Percentiles rank a stretch among this genome's conserved stretches.
Conservation (phyloP, 164 flowering plant genomes). For the Hamamelis virginiana region DNA sequence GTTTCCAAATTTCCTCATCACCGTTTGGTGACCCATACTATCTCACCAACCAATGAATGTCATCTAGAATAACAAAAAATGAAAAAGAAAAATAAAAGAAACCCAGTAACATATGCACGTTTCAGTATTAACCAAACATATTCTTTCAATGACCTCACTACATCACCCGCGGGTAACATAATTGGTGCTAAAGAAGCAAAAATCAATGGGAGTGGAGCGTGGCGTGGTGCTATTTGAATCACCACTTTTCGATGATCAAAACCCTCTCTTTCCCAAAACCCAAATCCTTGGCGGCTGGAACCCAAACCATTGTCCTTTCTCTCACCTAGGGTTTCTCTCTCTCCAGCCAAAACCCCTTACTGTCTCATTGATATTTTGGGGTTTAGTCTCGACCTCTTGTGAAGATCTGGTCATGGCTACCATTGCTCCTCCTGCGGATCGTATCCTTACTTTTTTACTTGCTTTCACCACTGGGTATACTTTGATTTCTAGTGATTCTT, state of each 20-base stretch:
- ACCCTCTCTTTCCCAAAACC: slow-evolving; percentile 22
- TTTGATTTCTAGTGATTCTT: neutral
- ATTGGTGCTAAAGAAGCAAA: neutral
- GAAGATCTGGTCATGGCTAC: slow-evolving; percentile 28
- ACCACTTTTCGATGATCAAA: slow-evolving; percentile 19
- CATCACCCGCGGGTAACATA: slow-evolving; percentile 16
- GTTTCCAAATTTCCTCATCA: no score
- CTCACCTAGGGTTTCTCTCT: slow-evolving; percentile 1
- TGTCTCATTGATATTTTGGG: neutral
- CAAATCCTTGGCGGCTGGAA: slow-evolving; percentile 31
- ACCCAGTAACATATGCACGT: neutral
- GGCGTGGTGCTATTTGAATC: slow-evolving; percentile 41
- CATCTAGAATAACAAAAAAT: no score
- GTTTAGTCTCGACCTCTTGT: neutral
- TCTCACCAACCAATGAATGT: no score
- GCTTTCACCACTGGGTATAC: neutral
- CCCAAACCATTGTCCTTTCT: slow-evolving; percentile 5
- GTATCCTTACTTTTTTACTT: slow-evolving; percentile 35
- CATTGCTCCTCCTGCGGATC: slow-evolving; percentile 40
- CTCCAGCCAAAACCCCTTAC: neutral
- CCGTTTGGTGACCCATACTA: no score
- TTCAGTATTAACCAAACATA: neutral
- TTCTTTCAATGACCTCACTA: neutral
- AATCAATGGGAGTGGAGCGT: no score
- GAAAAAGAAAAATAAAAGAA: no score